These are phyloP conservation scores for Elongisporangium anandrum DNA, from an alignment of 352 stramenopile species.

Conservation along the genomic window DNA sequence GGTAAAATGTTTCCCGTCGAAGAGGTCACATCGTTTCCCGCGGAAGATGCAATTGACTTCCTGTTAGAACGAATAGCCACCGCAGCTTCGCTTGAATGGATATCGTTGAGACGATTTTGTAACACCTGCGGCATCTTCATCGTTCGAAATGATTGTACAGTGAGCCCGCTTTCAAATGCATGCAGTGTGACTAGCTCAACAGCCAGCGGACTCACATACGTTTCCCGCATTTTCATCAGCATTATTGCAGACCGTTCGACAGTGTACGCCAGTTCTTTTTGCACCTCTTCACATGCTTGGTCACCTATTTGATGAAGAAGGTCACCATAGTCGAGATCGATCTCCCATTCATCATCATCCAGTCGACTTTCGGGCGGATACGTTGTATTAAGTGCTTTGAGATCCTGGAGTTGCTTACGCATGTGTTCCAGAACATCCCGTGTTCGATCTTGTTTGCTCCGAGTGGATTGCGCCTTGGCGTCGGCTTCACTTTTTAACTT, in stretches of 20 bases:
- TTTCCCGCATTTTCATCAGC: slow-evolving; percentile 83
- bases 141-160: slow-evolving; percentile 77
- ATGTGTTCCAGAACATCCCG: slow-evolving; percentile 82
- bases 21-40: neutral
- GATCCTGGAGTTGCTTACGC: slow-evolving; percentile 68
- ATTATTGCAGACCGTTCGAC: slow-evolving; percentile 77
- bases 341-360: slow-evolving; percentile 73
- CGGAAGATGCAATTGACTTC: neutral
- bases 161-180: slow-evolving; percentile 58
- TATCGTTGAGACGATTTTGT: slow-evolving; percentile 67
- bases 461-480: slow-evolving; percentile 36
- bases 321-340: slow-evolving; percentile 87
- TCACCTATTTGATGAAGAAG: slow-evolving; percentile 59
- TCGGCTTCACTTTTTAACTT: slow-evolving; percentile 90
- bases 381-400: slow-evolving; percentile 55
- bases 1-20: neutral
- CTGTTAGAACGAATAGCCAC: neutral
- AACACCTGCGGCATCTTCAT: slow-evolving; percentile 65
- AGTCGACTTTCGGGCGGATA: slow-evolving; percentile 54
- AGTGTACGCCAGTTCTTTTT: slow-evolving; percentile 75
- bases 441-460: slow-evolving; percentile 87
- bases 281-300: slow-evolving; percentile 85
- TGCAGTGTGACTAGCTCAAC: slow-evolving; percentile 74
- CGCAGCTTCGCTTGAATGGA: slow-evolving; percentile 32
- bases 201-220: slow-evolving; percentile 63